Conservation (phyloP, 2,329 filamentous ascomycete genomes). For the Fusarium sp. region DNA sequence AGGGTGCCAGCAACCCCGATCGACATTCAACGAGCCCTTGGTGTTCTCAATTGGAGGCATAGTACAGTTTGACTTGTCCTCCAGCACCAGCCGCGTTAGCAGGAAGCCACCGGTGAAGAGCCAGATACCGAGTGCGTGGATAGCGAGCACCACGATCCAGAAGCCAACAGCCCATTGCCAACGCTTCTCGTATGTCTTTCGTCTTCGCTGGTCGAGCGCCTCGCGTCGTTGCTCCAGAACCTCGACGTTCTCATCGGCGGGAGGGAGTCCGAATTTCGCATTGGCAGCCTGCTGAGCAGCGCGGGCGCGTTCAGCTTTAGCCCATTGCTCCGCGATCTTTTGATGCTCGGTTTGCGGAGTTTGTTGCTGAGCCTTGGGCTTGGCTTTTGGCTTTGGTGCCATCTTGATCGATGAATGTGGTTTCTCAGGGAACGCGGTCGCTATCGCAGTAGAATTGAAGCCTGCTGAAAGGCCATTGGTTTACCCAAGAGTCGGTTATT, state of each 20-base stretch:
- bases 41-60: slow-evolving; percentile 72
- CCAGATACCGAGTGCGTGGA: slow-evolving; percentile 85
- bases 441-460: slow-evolving; percentile 29
- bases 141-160: slow-evolving; percentile 75
- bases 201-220: slow-evolving; percentile 62
- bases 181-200: slow-evolving; percentile 63
- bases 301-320: slow-evolving; percentile 64
- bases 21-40: slow-evolving; percentile 56
- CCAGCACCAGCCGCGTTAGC: slow-evolving; percentile 84
- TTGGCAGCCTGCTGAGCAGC: slow-evolving; percentile 56
- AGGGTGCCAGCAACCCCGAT: slow-evolving; percentile 92
- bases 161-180: slow-evolving; percentile 73
- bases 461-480: slow-evolving; percentile 47
- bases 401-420: slow-evolving; percentile 46
- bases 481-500: slow-evolving; percentile 23
- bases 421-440: slow-evolving; percentile 21
- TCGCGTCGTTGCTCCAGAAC: slow-evolving; percentile 60
- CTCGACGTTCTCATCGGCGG: slow-evolving; percentile 52
- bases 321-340: slow-evolving; percentile 66
- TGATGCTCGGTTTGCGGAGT: slow-evolving; percentile 60
- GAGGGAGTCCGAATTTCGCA: slow-evolving; percentile 48
- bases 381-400: slow-evolving; percentile 45
- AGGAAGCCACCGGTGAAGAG: slow-evolving; percentile 97
- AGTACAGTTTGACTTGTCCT: slow-evolving; percentile 78
- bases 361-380: slow-evolving; percentile 45